A percentile compares a stretch with the other conserved stretches of the same genome.
Evolutionary conservation across 2,329 filamentous ascomycete genomes (phyloP).

Genomic region (Clonostachys chloroleuca): DNA sequence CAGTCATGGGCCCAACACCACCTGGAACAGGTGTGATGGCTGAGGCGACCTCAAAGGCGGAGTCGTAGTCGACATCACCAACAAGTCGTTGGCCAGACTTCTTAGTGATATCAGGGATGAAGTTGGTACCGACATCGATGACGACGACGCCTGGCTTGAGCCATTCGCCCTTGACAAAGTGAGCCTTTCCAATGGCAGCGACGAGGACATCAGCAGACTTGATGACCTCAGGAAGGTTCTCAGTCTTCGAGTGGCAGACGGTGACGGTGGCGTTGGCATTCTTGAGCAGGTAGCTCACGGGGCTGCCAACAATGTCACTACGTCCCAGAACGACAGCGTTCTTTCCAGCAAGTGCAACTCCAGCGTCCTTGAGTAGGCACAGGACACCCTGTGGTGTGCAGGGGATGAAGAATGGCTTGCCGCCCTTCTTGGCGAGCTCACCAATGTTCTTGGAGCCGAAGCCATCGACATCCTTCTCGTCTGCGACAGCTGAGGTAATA

Average conservation of each 20-base stretch:
- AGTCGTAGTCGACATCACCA: slow-evolving; percentile 90
- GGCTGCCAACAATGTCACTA: slow-evolving; percentile 96
- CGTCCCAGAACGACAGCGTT: slow-evolving; percentile 90
- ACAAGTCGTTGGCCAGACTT: slow-evolving; percentile 92
- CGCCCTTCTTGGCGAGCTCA: slow-evolving; percentile 92
- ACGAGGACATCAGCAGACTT: slow-evolving; percentile 86
- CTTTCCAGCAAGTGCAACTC: slow-evolving; percentile 82
- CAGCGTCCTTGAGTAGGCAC: slow-evolving; percentile 80
- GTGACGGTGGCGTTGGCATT: slow-evolving; percentile 97
- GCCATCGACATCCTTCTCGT: slow-evolving; percentile 97
- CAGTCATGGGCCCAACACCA: slow-evolving; percentile 97
- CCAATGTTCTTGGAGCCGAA: slow-evolving; percentile 94
- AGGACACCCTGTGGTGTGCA: slow-evolving; percentile 98
- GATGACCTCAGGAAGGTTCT: slow-evolving; percentile 67
- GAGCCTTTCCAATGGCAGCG: slow-evolving; percentile 82
- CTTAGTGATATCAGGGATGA: slow-evolving; percentile 80
- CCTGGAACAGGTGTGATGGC: slow-evolving; percentile 95
- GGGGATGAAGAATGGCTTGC: slow-evolving; percentile 81
- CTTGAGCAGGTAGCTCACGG: slow-evolving; percentile 91
- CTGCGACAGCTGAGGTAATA: slow-evolving; percentile 83
- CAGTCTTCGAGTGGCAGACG: slow-evolving; percentile 87
- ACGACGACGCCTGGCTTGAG: slow-evolving; percentile 92
- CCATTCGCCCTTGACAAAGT: slow-evolving; percentile 93
- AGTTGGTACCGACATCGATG: slow-evolving; percentile 97
- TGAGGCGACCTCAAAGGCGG: slow-evolving; percentile 80